Base-by-base conservation (phyloP, 1,284 basidiomycete genomes). In the Xanthoconium separans region DNA sequence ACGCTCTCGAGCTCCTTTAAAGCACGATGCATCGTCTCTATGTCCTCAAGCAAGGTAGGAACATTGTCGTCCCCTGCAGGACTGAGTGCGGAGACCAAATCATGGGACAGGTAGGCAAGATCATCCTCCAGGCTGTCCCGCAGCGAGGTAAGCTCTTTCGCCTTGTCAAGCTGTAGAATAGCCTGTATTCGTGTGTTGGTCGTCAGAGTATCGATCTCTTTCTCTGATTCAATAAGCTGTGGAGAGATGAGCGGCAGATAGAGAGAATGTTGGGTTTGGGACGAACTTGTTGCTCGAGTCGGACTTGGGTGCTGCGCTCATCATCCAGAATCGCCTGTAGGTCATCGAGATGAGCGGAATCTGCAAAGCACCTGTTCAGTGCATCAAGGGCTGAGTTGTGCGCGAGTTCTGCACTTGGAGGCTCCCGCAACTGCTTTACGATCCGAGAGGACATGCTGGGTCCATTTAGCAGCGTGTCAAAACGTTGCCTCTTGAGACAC, bases 41-140 rank as follows among this genome's bases (percentile, higher is more conserved):
- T 77, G 39, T 85, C 85, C 70, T 95, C 90, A n/a, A 95, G 74
- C 12, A 93, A 73, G 1, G 87, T 89, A 2, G 84, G 75, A 40
- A 74, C 67, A 33, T 68, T 72, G 6, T 78, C 75, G 37, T 73
- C 75, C 20, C 73, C 76, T 11, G 75, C 43, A 20, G 65, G 68
- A 46, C 58, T 75, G 30, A 81, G 61, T 1, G 80, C 73, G 0
- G 89, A 87, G 41, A 83, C 73, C n/a, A 92, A 75, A 54, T 84
- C 80, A 57, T 83, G 73, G 46, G 85, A 80, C 56, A 95, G 75
- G 64, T 84, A 77, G 40, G 82, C 72, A 53, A 93, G 75, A 70
- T 95, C 84, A 73, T 95, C 83, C 55, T 87, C 77, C 56, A 95
- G 75, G 48, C 81, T 81, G 69, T 93, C 90, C 24, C 91, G 79